These are phyloP conservation scores for Pseudonitzschia delicatissima DNA, from an alignment of 108 stramenopile genomes.

Conservation along the genomic window DNA sequence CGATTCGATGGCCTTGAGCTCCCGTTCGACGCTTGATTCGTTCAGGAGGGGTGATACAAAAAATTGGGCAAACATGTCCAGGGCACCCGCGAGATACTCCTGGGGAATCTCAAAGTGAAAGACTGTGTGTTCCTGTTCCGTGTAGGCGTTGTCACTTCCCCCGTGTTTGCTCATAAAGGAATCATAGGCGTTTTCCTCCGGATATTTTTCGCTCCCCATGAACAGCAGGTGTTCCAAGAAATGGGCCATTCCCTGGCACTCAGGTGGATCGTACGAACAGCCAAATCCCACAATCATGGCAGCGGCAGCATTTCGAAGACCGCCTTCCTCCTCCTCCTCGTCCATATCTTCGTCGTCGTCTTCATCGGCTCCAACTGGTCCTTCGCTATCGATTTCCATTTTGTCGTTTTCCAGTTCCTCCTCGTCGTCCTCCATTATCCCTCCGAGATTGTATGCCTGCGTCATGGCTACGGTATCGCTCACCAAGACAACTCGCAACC, in stretches of 20 bases:
- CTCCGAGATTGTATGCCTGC: conserved; percentile 33
- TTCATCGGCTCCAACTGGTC: conserved; percentile 27
- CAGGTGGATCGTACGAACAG: conserved; percentile 83
- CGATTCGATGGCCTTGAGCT: conserved; percentile 96
- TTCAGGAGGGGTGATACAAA: conserved; percentile 89
- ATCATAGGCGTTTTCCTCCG: conserved; percentile 85
- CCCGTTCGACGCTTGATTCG: conserved; percentile 80
- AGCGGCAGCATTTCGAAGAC: conserved; percentile 84
- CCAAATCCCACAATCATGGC: conserved; percentile 93
- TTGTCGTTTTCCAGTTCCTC: conserved; percentile 20
- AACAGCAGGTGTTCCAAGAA: conserved; percentile 97
- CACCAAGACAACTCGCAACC: conserved; percentile 72
- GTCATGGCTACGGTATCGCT: conserved; percentile 80
- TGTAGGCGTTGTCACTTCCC: conserved; percentile 95
- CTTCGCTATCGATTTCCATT: conserved; percentile 12
- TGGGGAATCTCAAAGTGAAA: conserved; percentile 93
- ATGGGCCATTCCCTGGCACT: conserved; percentile 89
- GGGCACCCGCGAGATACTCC: conserved; percentile 74
- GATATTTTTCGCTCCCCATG: conserved; percentile 92
- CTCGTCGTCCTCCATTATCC: conserved; percentile 18
- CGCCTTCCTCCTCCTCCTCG: conserved; percentile 41
- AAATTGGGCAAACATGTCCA: conserved; percentile 94
- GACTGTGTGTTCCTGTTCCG: conserved; percentile 87
- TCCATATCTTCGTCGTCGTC: conserved; percentile 44
- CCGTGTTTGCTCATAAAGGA: conserved; percentile 85